Evolutionary conservation across 2,329 filamentous ascomycete genomes (phyloP).

Genomic region (Fusarium multiceps): DNA sequence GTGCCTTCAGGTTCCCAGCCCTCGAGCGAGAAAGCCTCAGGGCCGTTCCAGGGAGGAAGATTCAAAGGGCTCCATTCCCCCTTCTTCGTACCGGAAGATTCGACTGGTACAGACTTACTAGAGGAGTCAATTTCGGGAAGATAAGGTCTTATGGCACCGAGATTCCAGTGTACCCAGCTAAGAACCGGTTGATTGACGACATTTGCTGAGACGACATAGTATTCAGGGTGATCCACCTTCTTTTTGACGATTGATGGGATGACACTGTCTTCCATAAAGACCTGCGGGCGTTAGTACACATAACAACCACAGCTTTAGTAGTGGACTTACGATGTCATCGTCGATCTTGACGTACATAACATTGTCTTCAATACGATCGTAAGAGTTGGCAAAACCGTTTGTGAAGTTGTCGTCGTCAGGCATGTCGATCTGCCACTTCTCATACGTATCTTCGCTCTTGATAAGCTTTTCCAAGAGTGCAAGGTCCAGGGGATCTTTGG

Average conservation of each 20-base stretch:
- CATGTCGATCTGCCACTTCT: constrained; percentile 52
- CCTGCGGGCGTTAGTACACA: constrained; percentile 35
- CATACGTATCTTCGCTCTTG: constrained; percentile 52
- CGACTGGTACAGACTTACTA: constrained; percentile 35
- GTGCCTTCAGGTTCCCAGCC: constrained; percentile 52
- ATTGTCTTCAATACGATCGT: constrained; percentile 60
- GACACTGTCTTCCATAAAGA: constrained; percentile 53
- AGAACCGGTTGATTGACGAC: constrained; percentile 67
- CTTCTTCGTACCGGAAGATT: constrained; percentile 37
- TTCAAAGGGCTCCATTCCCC: constrained; percentile 54
- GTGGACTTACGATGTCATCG: constrained; percentile 52
- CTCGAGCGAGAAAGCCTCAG: constrained; percentile 45
- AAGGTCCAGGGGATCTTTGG: constrained; percentile 53
- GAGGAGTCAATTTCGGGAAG: constrained; percentile 57
- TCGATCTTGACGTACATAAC: constrained; percentile 55
- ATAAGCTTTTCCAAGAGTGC: constrained; percentile 55
- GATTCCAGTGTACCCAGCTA: constrained; percentile 64
- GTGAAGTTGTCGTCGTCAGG: constrained; percentile 45
- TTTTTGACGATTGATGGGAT: constrained; percentile 66
- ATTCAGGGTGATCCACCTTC: constrained; percentile 62
- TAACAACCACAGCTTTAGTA: accelerated
- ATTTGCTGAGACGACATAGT: constrained; percentile 65
- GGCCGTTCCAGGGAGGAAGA: constrained; percentile 51
- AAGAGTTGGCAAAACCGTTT: constrained; percentile 53
- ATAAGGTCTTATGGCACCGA: constrained; percentile 64